Percentiles rank a stretch among this genome's conserved stretches.
These are phyloP conservation scores for Orbilia oligospora DNA, from an alignment of 2,329 filamentous ascomycete genomes.

Conservation along the genomic window DNA sequence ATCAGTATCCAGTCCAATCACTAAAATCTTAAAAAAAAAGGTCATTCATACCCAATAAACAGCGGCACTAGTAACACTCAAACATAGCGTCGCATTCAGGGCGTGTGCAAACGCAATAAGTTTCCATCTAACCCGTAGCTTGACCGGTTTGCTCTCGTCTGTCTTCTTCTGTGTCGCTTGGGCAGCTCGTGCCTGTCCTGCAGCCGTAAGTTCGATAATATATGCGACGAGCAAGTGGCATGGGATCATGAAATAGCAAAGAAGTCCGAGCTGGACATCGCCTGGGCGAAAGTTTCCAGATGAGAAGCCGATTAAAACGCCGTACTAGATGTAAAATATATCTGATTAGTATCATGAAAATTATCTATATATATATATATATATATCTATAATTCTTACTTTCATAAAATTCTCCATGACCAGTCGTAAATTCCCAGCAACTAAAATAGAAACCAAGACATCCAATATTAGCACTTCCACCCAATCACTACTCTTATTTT, in stretches of 20 bases:
- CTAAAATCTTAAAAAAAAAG: not conserved
- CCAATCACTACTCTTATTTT: too few species aligned
- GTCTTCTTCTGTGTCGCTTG: constrained; percentile 73
- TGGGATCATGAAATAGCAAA: constrained; percentile 88
- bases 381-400: too few species aligned
- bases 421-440: constrained; percentile 91
- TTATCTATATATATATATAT: too few species aligned
- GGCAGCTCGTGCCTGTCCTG: constrained; percentile 80
- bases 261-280: constrained; percentile 81
- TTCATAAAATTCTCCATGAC: constrained; percentile 98
- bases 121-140: constrained; percentile 83
- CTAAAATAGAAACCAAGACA: constrained; percentile 68
- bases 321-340: constrained; percentile 79
- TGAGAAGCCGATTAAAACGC: constrained; percentile 89
- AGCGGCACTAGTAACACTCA: constrained; percentile 83
- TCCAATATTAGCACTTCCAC: constrained; percentile 18
- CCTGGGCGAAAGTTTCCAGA: constrained; percentile 88
- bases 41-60: constrained; percentile 74
- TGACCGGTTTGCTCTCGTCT: constrained; percentile 74
- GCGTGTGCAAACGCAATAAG: constrained; percentile 84
- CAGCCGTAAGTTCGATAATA: constrained; percentile 86
- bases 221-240: constrained; percentile 92
- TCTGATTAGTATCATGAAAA: not conserved
- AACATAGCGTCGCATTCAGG: constrained; percentile 84
- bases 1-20: constrained; percentile 19